These are phyloP conservation scores for Nannochloropsis salina DNA, from an alignment of 108 stramenopile species.

Conservation along the genomic window DNA sequence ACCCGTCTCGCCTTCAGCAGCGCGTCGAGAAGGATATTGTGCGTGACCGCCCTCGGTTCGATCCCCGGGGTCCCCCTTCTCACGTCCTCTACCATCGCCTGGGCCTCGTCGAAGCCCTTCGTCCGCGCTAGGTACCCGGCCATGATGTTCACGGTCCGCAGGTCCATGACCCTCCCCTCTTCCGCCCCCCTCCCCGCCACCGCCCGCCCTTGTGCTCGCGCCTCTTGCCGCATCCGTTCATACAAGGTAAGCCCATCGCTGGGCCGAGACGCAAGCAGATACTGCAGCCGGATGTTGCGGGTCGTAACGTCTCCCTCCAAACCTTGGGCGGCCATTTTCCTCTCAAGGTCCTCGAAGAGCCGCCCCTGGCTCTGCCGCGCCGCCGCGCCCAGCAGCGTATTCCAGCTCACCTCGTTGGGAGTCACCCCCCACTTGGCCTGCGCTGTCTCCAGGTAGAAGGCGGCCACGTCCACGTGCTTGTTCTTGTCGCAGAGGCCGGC, in stretches of 20 bases:
- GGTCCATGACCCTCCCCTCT: not conserved
- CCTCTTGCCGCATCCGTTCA: not conserved
- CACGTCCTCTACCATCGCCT: not conserved
- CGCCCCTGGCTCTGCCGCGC: not conserved
- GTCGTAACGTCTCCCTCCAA: not conserved
- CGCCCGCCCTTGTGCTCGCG: not conserved
- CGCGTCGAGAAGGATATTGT: not conserved
- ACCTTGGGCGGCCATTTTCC: not conserved
- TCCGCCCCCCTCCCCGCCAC: not conserved
- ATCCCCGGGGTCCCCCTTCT: not conserved
- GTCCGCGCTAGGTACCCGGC: slow-evolving; percentile 11
- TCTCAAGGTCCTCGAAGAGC: not conserved
- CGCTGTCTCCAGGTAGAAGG: not conserved
- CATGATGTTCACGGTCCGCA: not conserved
- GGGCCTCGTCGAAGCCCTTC: not conserved
- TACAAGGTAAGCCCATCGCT: not conserved
- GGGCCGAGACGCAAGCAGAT: not conserved
- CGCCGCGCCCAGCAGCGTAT: slow-evolving; percentile 10
- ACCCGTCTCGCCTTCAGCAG: not conserved
- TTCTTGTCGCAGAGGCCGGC: not conserved
- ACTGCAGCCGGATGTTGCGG: not conserved
- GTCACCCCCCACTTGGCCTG: not conserved
- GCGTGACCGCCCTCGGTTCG: not conserved
- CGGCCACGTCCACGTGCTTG: not conserved
- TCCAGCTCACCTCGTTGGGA: not conserved